Base-by-base conservation (phyloP, 306 rosid genomes). In the Mucuna pruriens region DNA sequence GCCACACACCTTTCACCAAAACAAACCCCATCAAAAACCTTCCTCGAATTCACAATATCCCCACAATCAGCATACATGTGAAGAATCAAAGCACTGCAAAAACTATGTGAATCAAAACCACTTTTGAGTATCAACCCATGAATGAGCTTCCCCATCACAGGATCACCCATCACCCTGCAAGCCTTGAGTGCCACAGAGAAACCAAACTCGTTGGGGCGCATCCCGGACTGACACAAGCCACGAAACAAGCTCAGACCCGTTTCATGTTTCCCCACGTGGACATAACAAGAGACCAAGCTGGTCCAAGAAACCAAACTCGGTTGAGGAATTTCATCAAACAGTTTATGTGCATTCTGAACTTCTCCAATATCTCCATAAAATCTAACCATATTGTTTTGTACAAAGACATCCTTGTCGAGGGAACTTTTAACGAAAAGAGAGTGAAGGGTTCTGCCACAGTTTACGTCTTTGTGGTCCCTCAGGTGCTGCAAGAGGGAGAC, bases 231-330 rank as follows among this genome's bases (percentile, higher is more conserved):
- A 38, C 74, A 74, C 63, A 86, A 17, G 45, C 40, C 49, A 58
- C 65, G 23, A 80, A 83, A 86, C 77, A 83, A 38, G 12, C 36
- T 42, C 40, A 86, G 22, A 76, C 89, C 87, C 49, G 19, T 78
- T 20, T 71, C 85, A 60, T 76, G 51, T 6, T 48, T 78, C 61
- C 89, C 87, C 57, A 9, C 29, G 42, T 83, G 85, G 55, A 86
- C 83, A 33, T 83, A 77, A 48, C 81, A 76, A 46, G 89, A 83
- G 58, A 86, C 63, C 81, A 83, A 63, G 81, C 87, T 76, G 6
- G 87, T 86, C 87, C 89, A 86, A 26, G 87, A 86, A 80, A 86
- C 62, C 68, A 86, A 72, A 71, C 84, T 86, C 17, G 87, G 90
- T 33, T 77, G 79, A 67, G 87, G 87, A 80, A 86, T 76, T 80